Conservation (phyloP, 179 eudicot genomes). For the Vitellaria paradoxa region DNA sequence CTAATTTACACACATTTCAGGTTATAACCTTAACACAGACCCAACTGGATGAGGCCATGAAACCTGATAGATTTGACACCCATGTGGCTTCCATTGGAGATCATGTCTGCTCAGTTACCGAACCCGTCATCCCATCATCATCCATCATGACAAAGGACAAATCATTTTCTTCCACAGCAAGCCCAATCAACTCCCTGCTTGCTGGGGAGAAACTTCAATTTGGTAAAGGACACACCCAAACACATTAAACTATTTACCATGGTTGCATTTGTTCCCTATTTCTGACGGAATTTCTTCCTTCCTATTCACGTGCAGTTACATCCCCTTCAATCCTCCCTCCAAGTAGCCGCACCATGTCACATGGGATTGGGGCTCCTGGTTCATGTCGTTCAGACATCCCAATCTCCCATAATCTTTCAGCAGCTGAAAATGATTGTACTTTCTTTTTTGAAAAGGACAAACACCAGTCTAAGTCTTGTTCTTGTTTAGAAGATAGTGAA, state of each 20-base stretch:
- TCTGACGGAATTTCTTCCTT: not conserved
- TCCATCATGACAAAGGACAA: conserved; percentile 55
- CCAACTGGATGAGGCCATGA: conserved; percentile 92
- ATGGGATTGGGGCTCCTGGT: conserved; percentile 59
- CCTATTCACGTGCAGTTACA: conserved; percentile 82
- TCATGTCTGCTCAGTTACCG: conserved; percentile 36
- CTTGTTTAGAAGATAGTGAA: conserved; percentile 60
- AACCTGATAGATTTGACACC: conserved; percentile 61
- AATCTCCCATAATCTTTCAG: conserved; percentile 39
- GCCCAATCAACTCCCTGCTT: conserved; percentile 84
- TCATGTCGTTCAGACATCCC: conserved; percentile 55
- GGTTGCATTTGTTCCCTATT: not conserved
- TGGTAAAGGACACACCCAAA: conserved; percentile 43
- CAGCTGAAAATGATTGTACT: conserved; percentile 37
- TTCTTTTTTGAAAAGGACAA: conserved; percentile 53
- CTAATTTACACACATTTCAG: conserved; percentile 28
- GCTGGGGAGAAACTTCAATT: conserved; percentile 99
- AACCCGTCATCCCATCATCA: conserved; percentile 48
- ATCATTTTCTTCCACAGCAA: conserved; percentile 56
- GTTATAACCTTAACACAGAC: conserved; percentile 88
- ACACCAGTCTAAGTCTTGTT: conserved; percentile 39
- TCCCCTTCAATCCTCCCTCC: conserved; percentile 75
- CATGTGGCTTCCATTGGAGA: conserved; percentile 42
- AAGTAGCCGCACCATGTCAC: conserved; percentile 48
- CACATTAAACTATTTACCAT: not conserved